Evolutionary conservation across 2,329 filamentous ascomycete genomes (phyloP), one percentile per base, ranked within the genome.

Genomic region (Endothia cerciana): DNA sequence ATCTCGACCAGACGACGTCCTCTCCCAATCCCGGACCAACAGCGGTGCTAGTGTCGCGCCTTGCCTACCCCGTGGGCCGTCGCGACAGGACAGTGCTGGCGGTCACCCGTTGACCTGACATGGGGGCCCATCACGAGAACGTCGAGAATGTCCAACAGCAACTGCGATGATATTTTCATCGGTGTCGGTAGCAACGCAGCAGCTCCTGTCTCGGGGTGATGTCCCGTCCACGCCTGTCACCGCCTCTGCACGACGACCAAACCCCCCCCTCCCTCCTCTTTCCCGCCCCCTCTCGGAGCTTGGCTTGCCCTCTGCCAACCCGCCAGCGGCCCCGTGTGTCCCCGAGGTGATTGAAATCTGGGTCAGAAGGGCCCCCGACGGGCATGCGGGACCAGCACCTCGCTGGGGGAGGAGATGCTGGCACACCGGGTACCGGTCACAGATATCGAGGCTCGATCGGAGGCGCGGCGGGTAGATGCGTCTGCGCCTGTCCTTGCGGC

Each of bases 391-490:
- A n/a, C n/a, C n/a, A n/a, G n/a, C n/a, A n/a, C n/a, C n/a, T n/a
- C n/a, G n/a, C n/a, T n/a, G n/a, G n/a, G n/a, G n/a, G n/a, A n/a
- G n/a, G n/a, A n/a, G n/a, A n/a, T n/a, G n/a, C n/a, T n/a, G n/a
- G n/a, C n/a, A n/a, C n/a, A 36, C 6, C 33, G 33, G 10, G 33
- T 5, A 10, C 33, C 33, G 33, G 33, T 10, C 33, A 45, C 41
- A 5, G 17, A 45, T 13, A 19, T n/a, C 19, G 19, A 19, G 17
- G n/a, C n/a, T 22, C 17, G 17, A n/a, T 19, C 17, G 55, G 38
- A 40, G 45, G 11, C 36, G n/a, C n/a, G 8, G 45, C 62, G 62
- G 62, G 62, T 64, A 43, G 33, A 15, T 51, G 62, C 63, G 38
- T 57, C 22, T 56, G 45, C 41, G 55, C 10, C 10, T 36, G 33